Conservation (phyloP, 2,329 filamentous ascomycete genomes). For the Iodosphaeria phyllophila region DNA sequence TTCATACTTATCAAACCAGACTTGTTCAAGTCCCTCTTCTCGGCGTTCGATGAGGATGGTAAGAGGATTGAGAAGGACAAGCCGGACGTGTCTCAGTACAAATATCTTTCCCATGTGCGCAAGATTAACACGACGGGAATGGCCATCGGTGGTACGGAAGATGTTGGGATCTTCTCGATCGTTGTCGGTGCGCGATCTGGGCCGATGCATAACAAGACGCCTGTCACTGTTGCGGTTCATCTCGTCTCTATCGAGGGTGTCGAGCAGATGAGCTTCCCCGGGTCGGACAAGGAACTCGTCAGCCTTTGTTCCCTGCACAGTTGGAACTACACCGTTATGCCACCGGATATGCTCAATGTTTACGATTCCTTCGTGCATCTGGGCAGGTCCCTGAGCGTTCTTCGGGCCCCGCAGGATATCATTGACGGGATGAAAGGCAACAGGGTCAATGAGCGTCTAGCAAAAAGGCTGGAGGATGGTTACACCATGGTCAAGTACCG, state of each 20-base stretch:
- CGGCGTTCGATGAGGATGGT: too few species aligned
- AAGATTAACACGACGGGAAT: constrained; percentile 20
- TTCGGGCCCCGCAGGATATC: constrained; percentile 4
- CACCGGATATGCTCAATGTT: constrained; percentile 15
- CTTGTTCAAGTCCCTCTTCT: too few species aligned
- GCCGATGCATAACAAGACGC: constrained; percentile 8
- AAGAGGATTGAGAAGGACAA: constrained; percentile 1
- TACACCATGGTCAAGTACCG: constrained; percentile 18
- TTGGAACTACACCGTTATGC: constrained; percentile 20
- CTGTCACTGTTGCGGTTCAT: constrained; percentile 15
- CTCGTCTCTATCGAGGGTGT: constrained; percentile 19
- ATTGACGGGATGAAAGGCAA: constrained; percentile 1
- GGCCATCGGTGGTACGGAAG: constrained; percentile 15
- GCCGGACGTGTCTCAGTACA: constrained; percentile 8
- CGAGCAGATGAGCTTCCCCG: constrained; percentile 10
- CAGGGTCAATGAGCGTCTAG: neutral
- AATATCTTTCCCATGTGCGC: constrained; percentile 19
- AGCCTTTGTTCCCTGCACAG: constrained; percentile 16
- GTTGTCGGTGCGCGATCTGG: constrained; percentile 17
- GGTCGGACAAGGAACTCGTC: neutral
- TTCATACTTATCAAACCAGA: constrained; percentile 16
- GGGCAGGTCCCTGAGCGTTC: constrained; percentile 6
- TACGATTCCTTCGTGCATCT: constrained; percentile 12
- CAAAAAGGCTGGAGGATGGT: constrained; percentile 14
- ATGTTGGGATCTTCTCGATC: constrained; percentile 15